Evolutionary conservation across 2,329 filamentous ascomycete genomes (phyloP).

Genomic region (Aspergillus sp.): DNA sequence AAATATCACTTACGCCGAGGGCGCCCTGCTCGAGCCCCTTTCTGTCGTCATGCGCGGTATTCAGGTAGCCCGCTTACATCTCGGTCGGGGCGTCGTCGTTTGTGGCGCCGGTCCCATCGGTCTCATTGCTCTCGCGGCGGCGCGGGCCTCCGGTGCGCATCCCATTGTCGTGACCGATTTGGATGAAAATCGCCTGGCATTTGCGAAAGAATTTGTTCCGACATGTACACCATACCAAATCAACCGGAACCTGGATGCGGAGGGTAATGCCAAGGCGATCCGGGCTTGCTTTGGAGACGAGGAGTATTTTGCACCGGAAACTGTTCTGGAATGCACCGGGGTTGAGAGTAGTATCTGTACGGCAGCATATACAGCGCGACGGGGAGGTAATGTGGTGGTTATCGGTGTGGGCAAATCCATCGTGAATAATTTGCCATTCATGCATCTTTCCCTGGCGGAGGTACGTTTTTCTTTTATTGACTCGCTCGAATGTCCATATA

Average conservation of each 20-base stretch:
- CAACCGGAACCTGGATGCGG: slow-evolving; percentile 37
- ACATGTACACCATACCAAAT: slow-evolving; percentile 50
- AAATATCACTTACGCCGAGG: slow-evolving; percentile 51
- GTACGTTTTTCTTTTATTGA: slow-evolving; percentile 9
- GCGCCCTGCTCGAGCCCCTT: slow-evolving; percentile 58
- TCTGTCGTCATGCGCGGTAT: slow-evolving; percentile 59
- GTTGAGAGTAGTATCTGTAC: slow-evolving; percentile 58
- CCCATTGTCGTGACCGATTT: slow-evolving; percentile 60
- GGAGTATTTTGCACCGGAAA: slow-evolving; percentile 53
- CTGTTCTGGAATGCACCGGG: slow-evolving; percentile 60
- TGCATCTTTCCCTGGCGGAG: slow-evolving; percentile 58
- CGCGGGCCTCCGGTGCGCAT: slow-evolving; percentile 56
- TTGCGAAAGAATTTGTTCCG: slow-evolving; percentile 54
- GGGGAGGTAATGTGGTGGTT: slow-evolving; percentile 56
- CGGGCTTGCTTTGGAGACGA: slow-evolving; percentile 47
- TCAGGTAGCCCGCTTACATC: slow-evolving; percentile 44
- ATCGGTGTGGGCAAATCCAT: slow-evolving; percentile 57
- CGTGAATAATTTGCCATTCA: slow-evolving; percentile 62
- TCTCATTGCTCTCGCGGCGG: slow-evolving; percentile 51
- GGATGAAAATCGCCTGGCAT: slow-evolving; percentile 49
- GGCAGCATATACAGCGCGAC: slow-evolving; percentile 50
- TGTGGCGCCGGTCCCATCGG: slow-evolving; percentile 61
- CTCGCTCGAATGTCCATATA: background rate
- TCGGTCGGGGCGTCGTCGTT: slow-evolving; percentile 51
- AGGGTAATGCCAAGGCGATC: slow-evolving; percentile 49